Conservation (phyloP, 345 rosid species). For the Erysimum cheiranthoides region DNA sequence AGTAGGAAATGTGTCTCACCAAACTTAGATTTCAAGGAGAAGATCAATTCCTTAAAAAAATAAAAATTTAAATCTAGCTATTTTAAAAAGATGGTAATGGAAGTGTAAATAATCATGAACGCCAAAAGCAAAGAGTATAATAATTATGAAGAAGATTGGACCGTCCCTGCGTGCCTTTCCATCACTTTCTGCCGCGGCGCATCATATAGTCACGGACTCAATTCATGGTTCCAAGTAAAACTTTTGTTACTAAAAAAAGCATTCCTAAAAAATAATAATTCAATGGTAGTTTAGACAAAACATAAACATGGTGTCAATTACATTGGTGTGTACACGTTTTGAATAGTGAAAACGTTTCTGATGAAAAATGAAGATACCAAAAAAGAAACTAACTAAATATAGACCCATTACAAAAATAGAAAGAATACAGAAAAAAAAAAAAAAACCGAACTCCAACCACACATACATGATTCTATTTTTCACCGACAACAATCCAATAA, state of each 20-base stretch:
- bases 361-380: background rate
- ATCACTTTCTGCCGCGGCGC: conserved; percentile 6
- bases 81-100: background rate
- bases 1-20: conserved; percentile 28
- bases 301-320: no score
- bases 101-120: background rate
- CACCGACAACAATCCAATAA: conserved; percentile 22
- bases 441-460: conserved; percentile 38
- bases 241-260: no score
- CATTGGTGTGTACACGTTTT: background rate
- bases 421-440: conserved; percentile 2
- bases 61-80: no score
- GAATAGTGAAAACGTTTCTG: background rate
- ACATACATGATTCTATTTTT: conserved; percentile 28
- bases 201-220: background rate
- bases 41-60: background rate
- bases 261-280: no score
- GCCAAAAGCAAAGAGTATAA: background rate
- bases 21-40: conserved; percentile 18
- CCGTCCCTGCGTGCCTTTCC: background rate
- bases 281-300: no score
- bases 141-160: background rate
- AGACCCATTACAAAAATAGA: conserved; percentile 25
- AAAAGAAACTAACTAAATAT: background rate
- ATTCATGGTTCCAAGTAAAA: background rate